phyloP scores from a whole-genome alignment of 208 protist species.

The Cochliopodium minus region DNA sequence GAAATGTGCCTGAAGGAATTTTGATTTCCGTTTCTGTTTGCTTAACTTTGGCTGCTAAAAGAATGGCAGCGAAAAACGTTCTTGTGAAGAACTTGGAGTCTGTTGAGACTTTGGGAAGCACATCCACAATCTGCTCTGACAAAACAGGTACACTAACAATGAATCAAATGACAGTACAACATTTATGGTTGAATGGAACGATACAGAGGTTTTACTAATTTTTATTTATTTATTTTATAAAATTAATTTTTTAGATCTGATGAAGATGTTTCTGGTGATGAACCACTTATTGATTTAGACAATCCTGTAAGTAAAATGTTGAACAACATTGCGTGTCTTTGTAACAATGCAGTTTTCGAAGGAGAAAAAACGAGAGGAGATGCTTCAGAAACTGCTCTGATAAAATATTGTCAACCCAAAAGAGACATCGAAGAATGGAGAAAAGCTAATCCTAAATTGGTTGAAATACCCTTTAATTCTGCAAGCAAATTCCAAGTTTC shows the following conservation, averaged over 20 bases:
- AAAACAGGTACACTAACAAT: conserved; percentile 66
- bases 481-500: conserved; percentile 43
- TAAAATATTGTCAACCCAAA: neutral
- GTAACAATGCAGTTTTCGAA: conserved; percentile 3
- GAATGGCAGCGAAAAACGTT: conserved; percentile 48
- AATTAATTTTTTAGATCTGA: neutral
- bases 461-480: conserved; percentile 55
- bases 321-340: neutral
- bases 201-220: neutral
- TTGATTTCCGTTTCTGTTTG: conserved; percentile 41
- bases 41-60: conserved; percentile 46
- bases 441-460: conserved; percentile 22
- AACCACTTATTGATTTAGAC: neutral
- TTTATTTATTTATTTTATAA: neutral
- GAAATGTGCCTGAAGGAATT: conserved; percentile 60
- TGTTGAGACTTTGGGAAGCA: conserved; percentile 62
- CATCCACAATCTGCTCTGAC: conserved; percentile 52
- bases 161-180: conserved; percentile 45
- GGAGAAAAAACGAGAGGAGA: neutral
- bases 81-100: conserved; percentile 47
- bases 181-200: conserved; percentile 6
- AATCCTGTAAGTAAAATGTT: neutral
- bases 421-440: neutral
- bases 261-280: too few relatives aligned
- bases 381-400: neutral